Conservation (phyloP, 192 early-diverging fungal species). For the Ramicandelaber brevisporus region DNA sequence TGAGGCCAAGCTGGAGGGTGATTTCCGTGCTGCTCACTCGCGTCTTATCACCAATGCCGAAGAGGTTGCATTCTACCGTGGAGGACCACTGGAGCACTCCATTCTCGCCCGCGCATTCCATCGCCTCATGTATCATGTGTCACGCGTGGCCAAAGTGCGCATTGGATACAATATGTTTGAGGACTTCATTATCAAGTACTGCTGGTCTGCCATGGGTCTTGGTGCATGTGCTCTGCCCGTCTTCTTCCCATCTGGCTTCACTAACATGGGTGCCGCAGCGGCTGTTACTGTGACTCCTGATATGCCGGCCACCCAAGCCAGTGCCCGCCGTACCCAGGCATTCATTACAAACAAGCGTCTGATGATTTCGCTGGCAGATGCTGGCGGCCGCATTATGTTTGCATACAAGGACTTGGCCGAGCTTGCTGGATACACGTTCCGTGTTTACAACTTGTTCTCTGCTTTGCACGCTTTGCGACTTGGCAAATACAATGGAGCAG, state of each 20-base stretch:
- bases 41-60: conserved; percentile 89
- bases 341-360: conserved; percentile 85
- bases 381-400: conserved; percentile 91
- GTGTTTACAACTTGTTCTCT: conserved; percentile 65
- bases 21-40: conserved; percentile 84
- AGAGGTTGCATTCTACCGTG: conserved; percentile 81
- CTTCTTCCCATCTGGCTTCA: conserved; percentile 37
- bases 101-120: conserved; percentile 53
- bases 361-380: conserved; percentile 72
- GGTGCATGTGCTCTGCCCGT: conserved; percentile 65
- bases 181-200: conserved; percentile 94
- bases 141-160: conserved; percentile 50
- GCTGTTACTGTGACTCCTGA: background rate
- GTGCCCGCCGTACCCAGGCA: conserved; percentile 35
- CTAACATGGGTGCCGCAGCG: conserved; percentile 10
- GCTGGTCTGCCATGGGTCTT: conserved; percentile 78
- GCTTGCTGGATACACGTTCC: conserved; percentile 65
- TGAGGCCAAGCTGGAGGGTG: conserved; percentile 74
- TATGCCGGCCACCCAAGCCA: conserved; percentile 2
- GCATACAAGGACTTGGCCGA: conserved; percentile 82
- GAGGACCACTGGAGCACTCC: conserved; percentile 52
- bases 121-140: conserved; percentile 55
- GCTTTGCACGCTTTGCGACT: conserved; percentile 55
- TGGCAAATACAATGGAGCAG: conserved; percentile 18
- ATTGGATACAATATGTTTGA: conserved; percentile 84